Conservation (phyloP, 106 monocot genomes). For the Allium cepa region DNA sequence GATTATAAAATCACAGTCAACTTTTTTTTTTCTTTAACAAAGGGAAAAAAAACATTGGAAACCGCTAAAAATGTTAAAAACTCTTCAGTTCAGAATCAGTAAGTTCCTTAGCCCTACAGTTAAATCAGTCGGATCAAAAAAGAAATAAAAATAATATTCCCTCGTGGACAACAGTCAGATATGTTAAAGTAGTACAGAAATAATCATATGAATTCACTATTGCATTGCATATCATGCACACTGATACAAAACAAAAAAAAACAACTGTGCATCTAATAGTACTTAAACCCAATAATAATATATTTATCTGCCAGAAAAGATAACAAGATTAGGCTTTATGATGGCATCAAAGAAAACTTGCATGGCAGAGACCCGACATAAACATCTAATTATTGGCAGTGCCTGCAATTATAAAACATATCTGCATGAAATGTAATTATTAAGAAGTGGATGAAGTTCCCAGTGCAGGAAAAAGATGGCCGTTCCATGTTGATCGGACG, state of each 20-base stretch:
- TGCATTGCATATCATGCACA: background rate
- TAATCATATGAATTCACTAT: too few species aligned
- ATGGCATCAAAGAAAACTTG: background rate
- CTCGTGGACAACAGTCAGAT: background rate
- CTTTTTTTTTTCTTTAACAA: too few species aligned
- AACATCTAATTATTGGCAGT: constrained; percentile 5
- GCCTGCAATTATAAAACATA: background rate
- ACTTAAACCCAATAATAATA: constrained; percentile 2
- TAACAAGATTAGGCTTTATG: background rate
- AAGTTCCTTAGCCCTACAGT: too few species aligned
- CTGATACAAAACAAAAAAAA: constrained; percentile 1
- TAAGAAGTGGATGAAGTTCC: background rate
- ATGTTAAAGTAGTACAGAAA: background rate
- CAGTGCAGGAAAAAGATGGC: background rate
- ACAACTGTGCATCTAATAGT: constrained; percentile 3
- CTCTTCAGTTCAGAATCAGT: too few species aligned
- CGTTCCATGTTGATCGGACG: background rate
- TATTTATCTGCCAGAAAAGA: too few species aligned
- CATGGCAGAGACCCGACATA: constrained; percentile 5
- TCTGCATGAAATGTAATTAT: background rate
- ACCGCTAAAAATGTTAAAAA: background rate
- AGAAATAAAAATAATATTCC: too few species aligned
- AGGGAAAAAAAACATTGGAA: too few species aligned
- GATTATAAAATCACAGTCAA: too few species aligned
- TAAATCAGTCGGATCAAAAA: too few species aligned